Conservation (phyloP, 2,329 filamentous ascomycete genomes). For the Aspergillus latus region DNA sequence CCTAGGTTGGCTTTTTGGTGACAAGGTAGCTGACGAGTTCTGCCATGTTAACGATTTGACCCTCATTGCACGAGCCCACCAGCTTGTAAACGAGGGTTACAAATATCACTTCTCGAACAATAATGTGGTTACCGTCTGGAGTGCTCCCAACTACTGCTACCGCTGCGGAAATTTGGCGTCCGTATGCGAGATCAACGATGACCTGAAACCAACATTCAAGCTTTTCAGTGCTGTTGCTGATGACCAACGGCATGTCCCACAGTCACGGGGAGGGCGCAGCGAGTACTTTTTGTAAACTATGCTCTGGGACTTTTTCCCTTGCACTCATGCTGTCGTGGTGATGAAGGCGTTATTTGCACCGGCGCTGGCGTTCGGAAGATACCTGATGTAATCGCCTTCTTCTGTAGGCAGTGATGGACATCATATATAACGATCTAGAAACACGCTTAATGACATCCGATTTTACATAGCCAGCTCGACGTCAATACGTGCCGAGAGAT, state of each 20-base stretch:
- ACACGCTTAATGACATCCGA: conserved; percentile 33
- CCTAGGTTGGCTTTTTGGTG: conserved; percentile 61
- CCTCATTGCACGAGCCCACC: conserved; percentile 71
- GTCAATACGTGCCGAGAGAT: not conserved
- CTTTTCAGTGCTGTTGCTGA: conserved; percentile 49
- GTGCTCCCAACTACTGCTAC: conserved; percentile 93
- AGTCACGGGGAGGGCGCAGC: conserved; percentile 46
- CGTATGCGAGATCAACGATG: conserved; percentile 86
- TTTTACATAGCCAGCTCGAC: not conserved
- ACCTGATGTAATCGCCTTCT: conserved; percentile 18
- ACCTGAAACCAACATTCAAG: conserved; percentile 83
- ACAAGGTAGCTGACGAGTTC: conserved; percentile 73
- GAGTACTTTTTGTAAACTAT: conserved; percentile 49
- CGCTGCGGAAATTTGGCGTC: conserved; percentile 87
- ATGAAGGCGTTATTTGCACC: conserved; percentile 29
- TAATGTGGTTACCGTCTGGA: conserved; percentile 81
- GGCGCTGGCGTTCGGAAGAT: conserved; percentile 36
- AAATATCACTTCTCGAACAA: conserved; percentile 95
- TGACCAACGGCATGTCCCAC: conserved; percentile 48
- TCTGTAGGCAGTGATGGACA: conserved; percentile 24
- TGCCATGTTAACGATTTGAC: conserved; percentile 73
- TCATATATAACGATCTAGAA: conserved; percentile 39
- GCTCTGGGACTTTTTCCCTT: conserved; percentile 12
- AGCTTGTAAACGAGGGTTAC: conserved; percentile 75
- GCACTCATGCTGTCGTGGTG: conserved; percentile 8